Conservation (phyloP, 2,329 filamentous ascomycete species). For the Monosporascus sp. region DNA sequence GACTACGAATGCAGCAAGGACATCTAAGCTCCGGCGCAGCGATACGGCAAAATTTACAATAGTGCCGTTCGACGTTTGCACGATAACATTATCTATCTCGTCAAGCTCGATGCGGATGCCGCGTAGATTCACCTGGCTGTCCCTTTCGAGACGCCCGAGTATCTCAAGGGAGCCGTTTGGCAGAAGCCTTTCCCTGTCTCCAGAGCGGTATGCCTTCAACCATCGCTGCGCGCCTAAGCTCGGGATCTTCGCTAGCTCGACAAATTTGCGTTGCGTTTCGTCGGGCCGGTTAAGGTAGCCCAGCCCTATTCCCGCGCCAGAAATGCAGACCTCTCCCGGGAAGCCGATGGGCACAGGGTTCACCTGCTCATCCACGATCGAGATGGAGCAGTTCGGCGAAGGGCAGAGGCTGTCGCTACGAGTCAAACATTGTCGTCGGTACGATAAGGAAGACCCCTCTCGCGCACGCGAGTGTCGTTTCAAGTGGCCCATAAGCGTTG, state of each 20-base stretch:
- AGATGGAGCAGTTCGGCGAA: conserved; percentile 31
- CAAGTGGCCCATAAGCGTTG: conserved; percentile 24
- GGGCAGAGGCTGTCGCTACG: conserved; percentile 15
- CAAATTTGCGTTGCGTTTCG: neutral
- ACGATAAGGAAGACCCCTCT: conserved; percentile 2
- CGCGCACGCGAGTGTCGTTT: conserved; percentile 12
- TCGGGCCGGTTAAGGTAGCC: conserved; percentile 1
- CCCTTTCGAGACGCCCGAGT: conserved; percentile 29
- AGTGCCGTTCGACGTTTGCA: conserved; percentile 2
- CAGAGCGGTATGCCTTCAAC: conserved; percentile 27
- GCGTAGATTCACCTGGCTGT: conserved; percentile 36
- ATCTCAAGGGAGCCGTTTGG: conserved; percentile 27
- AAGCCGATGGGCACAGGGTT: conserved; percentile 31
- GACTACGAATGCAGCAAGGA: conserved; percentile 21
- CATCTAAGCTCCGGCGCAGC: conserved; percentile 1
- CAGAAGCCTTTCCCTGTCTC: conserved; percentile 29
- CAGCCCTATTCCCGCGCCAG: conserved; percentile 26
- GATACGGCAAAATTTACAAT: conserved; percentile 3
- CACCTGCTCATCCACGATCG: conserved; percentile 33
- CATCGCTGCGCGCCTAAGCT: no score
- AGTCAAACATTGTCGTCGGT: neutral
- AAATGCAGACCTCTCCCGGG: conserved; percentile 36
- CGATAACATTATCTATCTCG: conserved; percentile 30
- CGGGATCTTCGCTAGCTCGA: neutral
- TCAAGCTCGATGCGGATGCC: conserved; percentile 38